A percentile compares a stretch with the other conserved stretches of the same genome.
phyloP scores from a whole-genome alignment of 208 protist species.

The Borovskyia barvae region DNA sequence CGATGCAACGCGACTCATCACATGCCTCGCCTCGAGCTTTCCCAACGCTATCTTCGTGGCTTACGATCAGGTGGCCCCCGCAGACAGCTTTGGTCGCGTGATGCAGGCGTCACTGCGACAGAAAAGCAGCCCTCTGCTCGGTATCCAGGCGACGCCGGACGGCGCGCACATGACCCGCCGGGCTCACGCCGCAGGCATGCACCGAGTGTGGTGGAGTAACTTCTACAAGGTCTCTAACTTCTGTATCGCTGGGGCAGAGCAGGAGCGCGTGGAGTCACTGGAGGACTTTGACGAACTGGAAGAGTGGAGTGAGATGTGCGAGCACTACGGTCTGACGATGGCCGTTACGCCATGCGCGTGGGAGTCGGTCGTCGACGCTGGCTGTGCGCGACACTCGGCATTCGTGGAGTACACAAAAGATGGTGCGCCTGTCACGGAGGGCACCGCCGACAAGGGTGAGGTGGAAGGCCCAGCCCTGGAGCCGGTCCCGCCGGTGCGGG shows the following conservation, averaged over 20 bases:
- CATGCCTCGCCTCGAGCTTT: slow-evolving; percentile 48
- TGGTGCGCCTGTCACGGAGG: neutral
- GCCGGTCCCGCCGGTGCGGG: neutral
- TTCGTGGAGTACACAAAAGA: slow-evolving; percentile 20
- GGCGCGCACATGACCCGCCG: slow-evolving; percentile 48
- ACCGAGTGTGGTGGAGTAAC: slow-evolving; percentile 54
- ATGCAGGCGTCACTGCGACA: slow-evolving; percentile 68
- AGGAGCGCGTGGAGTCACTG: slow-evolving; percentile 55
- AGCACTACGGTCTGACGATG: slow-evolving; percentile 90
- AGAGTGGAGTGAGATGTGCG: slow-evolving; percentile 91
- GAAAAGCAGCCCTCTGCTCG: slow-evolving; percentile 74
- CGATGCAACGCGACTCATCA: slow-evolving; percentile 50
- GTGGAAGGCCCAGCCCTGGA: neutral
- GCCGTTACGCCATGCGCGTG: slow-evolving; percentile 30
- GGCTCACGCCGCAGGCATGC: slow-evolving; percentile 56
- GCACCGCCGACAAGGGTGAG: neutral
- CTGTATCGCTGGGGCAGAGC: slow-evolving; percentile 49
- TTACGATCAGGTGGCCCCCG: slow-evolving; percentile 82
- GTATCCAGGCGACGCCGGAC: slow-evolving; percentile 44
- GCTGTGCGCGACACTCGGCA: slow-evolving; percentile 14
- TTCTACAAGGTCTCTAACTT: slow-evolving; percentile 76
- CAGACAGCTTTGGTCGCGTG: slow-evolving; percentile 81
- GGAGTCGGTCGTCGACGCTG: slow-evolving; percentile 1
- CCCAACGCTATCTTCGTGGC: slow-evolving; percentile 57
- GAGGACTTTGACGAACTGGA: slow-evolving; percentile 89